Percentiles rank a stretch among this genome's conserved stretches.
Conservation (phyloP, 352 stramenopile genomes). For the Pythium aphanidermatum region DNA sequence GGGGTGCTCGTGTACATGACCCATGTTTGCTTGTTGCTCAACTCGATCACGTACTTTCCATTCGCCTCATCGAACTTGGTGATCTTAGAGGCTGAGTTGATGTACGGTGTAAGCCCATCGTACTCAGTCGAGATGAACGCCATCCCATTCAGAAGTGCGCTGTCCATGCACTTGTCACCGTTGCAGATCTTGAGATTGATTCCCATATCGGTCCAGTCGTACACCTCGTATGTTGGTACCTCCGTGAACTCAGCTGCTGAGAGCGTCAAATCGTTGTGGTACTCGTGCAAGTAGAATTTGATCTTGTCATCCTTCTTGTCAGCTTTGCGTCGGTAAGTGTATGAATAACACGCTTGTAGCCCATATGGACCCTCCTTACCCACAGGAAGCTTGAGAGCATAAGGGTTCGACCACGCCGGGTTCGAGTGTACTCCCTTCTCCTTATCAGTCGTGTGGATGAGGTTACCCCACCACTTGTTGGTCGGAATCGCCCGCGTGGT, state of each 20-base stretch:
- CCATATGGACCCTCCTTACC: constrained; percentile 35
- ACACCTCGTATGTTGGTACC: constrained; percentile 54
- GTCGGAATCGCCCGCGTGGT: constrained; percentile 50
- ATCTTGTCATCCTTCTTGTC: constrained; percentile 37
- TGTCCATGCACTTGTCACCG: constrained; percentile 47
- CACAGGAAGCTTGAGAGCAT: constrained; percentile 46
- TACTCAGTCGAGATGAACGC: constrained; percentile 64
- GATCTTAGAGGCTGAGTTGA: constrained; percentile 47
- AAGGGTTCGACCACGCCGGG: constrained; percentile 61
- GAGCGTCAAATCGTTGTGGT: constrained; percentile 62
- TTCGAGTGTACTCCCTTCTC: constrained; percentile 36
- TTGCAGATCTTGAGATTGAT: constrained; percentile 50
- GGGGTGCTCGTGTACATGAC: constrained; percentile 56
- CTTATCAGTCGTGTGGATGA: constrained; percentile 46
- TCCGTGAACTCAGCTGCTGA: constrained; percentile 48
- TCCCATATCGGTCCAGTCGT: constrained; percentile 58
- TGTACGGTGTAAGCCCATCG: constrained; percentile 39
- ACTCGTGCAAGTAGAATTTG: constrained; percentile 54
- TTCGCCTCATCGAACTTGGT: constrained; percentile 25
- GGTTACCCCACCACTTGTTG: constrained; percentile 80
- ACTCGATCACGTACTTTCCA: constrained; percentile 50
- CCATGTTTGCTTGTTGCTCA: constrained; percentile 71
- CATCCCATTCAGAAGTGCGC: constrained; percentile 60
- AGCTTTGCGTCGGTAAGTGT: constrained; percentile 44
- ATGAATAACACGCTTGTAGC: constrained; percentile 53